Evolutionary conservation across 495 filamentous ascomycete species (phyloP).

Genomic region (Aspergillus bertholletiae): DNA sequence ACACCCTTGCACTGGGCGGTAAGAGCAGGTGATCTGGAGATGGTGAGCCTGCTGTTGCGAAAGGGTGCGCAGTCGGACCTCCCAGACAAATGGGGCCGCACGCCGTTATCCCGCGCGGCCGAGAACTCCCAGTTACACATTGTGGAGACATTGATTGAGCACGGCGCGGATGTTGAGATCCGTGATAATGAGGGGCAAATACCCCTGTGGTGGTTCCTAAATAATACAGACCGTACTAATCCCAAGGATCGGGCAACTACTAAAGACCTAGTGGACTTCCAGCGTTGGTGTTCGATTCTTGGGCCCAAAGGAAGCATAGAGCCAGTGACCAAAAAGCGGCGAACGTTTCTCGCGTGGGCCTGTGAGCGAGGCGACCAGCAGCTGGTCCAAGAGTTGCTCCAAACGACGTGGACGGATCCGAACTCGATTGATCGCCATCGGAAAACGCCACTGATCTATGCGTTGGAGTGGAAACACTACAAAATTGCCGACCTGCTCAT

Average conservation of each 20-base stretch:
- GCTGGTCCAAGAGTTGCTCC: conserved; percentile 4
- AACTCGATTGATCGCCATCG: conserved; percentile 14
- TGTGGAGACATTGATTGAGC: conserved; percentile 5
- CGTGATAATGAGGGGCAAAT: conserved; percentile 12
- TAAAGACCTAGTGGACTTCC: background rate
- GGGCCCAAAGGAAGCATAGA: conserved; percentile 4
- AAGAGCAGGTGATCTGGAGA: conserved; percentile 5
- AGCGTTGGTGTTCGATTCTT: conserved; percentile 3
- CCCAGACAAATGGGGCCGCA: conserved; percentile 11
- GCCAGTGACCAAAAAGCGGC: conserved; percentile 13
- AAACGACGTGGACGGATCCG: conserved; percentile 11
- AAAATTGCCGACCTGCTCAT: conserved; percentile 11
- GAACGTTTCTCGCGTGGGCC: conserved; percentile 15
- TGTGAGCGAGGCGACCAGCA: conserved; percentile 9
- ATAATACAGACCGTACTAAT: background rate
- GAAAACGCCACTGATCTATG: conserved; percentile 21
- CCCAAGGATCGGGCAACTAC: background rate
- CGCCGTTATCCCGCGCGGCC: conserved; percentile 16
- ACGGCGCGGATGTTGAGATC: conserved; percentile 12
- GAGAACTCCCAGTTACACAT: conserved; percentile 11
- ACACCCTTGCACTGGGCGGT: conserved; percentile 16
- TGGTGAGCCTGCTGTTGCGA: conserved; percentile 12
- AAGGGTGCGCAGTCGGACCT: conserved; percentile 7
- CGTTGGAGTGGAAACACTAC: conserved; percentile 11
- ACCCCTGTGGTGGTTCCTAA: conserved; percentile 14